Conservation (phyloP, 2,329 filamentous ascomycete species). For the Talaromyces sp. region DNA sequence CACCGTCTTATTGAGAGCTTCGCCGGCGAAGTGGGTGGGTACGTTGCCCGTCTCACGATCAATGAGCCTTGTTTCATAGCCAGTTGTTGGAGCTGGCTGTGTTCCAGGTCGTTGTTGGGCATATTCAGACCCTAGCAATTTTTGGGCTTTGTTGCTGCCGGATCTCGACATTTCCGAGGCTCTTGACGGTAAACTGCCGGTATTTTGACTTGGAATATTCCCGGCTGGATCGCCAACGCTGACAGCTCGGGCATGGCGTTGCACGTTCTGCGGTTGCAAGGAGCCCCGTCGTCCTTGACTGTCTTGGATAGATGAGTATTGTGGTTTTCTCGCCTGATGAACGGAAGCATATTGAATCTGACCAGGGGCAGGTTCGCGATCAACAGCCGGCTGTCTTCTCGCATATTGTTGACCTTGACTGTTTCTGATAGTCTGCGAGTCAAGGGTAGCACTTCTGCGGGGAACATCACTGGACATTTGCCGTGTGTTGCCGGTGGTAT, state of each 20-base stretch:
- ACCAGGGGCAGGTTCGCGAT: not conserved
- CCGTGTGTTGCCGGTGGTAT: slow-evolving; percentile 12
- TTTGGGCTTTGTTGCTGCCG: slow-evolving; percentile 5
- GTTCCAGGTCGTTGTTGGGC: slow-evolving; percentile 1
- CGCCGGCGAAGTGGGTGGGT: slow-evolving; percentile 8
- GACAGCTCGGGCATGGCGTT: not conserved
- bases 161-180: not conserved
- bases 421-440: slow-evolving; percentile 13
- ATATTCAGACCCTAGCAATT: not conserved
- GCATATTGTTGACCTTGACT: slow-evolving; percentile 9
- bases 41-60: slow-evolving; percentile 5
- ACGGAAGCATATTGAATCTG: slow-evolving; percentile 16
- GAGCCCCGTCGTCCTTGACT: slow-evolving; percentile 15
- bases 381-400: slow-evolving; percentile 4
- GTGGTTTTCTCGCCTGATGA: slow-evolving; percentile 15
- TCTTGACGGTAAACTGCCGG: not conserved
- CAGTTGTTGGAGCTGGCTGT: not conserved
- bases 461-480: slow-evolving; percentile 11
- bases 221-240: not conserved
- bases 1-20: slow-evolving; percentile 6
- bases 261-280: slow-evolving; percentile 6
- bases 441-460: slow-evolving; percentile 12
- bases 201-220: not conserved
- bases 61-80: slow-evolving; percentile 1
- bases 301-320: slow-evolving; percentile 15